Percentiles rank a stretch among this genome's conserved stretches.
Evolutionary conservation across 345 rosid species (phyloP).

Genomic region (Lepidium africanum): DNA sequence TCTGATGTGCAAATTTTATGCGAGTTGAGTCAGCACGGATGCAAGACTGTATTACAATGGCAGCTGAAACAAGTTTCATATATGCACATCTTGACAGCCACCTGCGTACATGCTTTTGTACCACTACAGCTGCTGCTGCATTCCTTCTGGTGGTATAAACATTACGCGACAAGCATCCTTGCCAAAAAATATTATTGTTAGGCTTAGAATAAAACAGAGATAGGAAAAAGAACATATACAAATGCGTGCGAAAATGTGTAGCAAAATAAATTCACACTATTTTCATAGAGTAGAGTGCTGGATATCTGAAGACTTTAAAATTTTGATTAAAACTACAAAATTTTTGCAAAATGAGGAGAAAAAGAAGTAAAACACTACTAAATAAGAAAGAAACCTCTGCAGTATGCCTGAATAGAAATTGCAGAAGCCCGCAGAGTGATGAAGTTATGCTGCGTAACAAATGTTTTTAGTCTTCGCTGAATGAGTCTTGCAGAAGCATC

Average conservation of each 20-base stretch:
- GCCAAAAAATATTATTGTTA: slow-evolving; percentile 17
- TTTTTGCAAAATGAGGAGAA: not conserved
- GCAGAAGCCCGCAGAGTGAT: slow-evolving; percentile 50
- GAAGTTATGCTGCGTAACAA: slow-evolving; percentile 49
- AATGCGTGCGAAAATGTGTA: slow-evolving; percentile 1
- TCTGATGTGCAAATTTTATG: slow-evolving; percentile 41
- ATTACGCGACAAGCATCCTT: slow-evolving; percentile 77
- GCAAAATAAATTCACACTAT: not conserved
- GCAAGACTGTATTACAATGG: slow-evolving; percentile 53
- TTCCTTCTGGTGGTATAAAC: slow-evolving; percentile 49
- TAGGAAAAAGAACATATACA: not conserved
- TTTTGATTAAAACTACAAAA: not conserved
- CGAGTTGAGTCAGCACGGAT: slow-evolving; percentile 62
- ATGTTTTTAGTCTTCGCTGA: slow-evolving; percentile 60
- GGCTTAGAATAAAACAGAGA: slow-evolving; percentile 21
- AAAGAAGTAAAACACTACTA: slow-evolving; percentile 7
- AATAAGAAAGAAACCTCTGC: slow-evolving; percentile 56
- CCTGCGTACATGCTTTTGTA: slow-evolving; percentile 63
- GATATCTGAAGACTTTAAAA: not conserved
- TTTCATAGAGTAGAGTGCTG: not conserved
- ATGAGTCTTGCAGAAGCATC: slow-evolving; percentile 72
- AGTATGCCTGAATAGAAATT: slow-evolving; percentile 65
- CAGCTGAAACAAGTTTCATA: slow-evolving; percentile 44
- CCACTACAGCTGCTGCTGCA: slow-evolving; percentile 56
- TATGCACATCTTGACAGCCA: slow-evolving; percentile 52